phyloP scores from a whole-genome alignment of 441 rosid genomes.

The Erodium trifolium region DNA sequence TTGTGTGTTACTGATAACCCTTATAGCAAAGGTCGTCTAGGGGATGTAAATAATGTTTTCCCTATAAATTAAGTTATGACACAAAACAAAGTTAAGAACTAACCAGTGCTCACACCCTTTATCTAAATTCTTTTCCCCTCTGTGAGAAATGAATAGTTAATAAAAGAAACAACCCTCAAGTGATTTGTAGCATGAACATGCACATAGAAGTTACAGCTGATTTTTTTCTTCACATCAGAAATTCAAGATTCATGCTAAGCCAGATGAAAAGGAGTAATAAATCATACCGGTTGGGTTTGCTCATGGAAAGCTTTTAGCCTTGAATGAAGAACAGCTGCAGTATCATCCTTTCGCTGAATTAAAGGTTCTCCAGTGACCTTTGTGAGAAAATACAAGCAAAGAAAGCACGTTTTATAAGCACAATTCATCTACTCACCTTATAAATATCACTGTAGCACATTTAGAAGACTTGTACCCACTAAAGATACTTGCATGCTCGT shows the following conservation, averaged over 20 bases:
- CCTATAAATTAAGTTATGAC: not conserved
- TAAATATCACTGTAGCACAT: too few species aligned
- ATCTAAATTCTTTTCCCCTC: not conserved
- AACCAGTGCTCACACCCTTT: too few species aligned
- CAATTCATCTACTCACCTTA: not conserved
- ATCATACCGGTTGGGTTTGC: slow-evolving; percentile 53
- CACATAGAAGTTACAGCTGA: not conserved
- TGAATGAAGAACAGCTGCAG: slow-evolving; percentile 48
- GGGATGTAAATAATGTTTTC: too few species aligned
- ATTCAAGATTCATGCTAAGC: slow-evolving; percentile 4
- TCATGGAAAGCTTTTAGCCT: slow-evolving; percentile 49
- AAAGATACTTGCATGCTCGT: too few species aligned
- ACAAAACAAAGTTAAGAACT: not conserved
- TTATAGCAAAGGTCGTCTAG: too few species aligned
- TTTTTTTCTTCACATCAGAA: not conserved
- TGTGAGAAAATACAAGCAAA: not conserved
- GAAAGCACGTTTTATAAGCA: not conserved
- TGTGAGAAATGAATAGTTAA: not conserved
- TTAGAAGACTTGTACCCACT: too few species aligned
- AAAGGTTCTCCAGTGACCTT: slow-evolving; percentile 57
- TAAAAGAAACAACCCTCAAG: not conserved
- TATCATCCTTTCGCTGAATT: slow-evolving; percentile 60
- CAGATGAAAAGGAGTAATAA: not conserved
- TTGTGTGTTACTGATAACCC: too few species aligned
- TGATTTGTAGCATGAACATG: not conserved